Base-by-base conservation (phyloP, 2,329 filamentous ascomycete species). In the Diplodia scrobiculata region DNA sequence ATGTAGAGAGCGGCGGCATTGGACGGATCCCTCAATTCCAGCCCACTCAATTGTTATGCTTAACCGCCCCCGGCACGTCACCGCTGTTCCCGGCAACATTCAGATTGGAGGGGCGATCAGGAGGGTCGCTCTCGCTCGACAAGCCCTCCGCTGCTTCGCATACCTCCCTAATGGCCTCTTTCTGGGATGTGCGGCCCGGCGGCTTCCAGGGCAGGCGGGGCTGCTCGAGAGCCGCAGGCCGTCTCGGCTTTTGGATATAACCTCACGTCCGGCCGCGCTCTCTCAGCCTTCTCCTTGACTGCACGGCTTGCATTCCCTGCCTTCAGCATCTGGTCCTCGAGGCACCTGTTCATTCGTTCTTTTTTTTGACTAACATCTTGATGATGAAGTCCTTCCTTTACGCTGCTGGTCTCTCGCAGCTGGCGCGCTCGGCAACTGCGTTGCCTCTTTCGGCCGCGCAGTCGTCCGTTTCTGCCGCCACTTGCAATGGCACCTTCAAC, bases 401-500 rank as follows among this genome's bases (percentile, higher is more conserved):
- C 63, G 36, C 58, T n/a, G 58, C 58, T 13, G 45, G 58, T 13
- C 45, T 62, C n/a, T 21, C 58, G 58, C 58, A 62, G 58, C 58
- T 62, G 58, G 58, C 41, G 11, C 45, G 32, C 32, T 51, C 48
- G 60, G 48, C 48, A 6, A 11, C 48, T 6, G 60, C 60, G 3
- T 32, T 63, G 60, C 48, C 60, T 17, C 21, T 41, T 63, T n/a
- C 55, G 14, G 58, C 55, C 6, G 45, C 58, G 2, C 38, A 62
- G 38, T 5, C 58, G 1, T 36, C 58, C 5, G 58, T 50, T 45
- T 34, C 60, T 65, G 50, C 63, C 7, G 41, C 41, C 32, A 59
- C 25, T 13, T 59, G 52, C 53, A 66, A 59, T 9, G 63, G 52
- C 19, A 66, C 52, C 17, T 85, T 84, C 71, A 73, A 72, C 2